Evolutionary conservation across 2,329 filamentous ascomycete species (phyloP), one percentile per base, ranked within the genome.

Genomic region (Clonostachys rhizophaga): DNA sequence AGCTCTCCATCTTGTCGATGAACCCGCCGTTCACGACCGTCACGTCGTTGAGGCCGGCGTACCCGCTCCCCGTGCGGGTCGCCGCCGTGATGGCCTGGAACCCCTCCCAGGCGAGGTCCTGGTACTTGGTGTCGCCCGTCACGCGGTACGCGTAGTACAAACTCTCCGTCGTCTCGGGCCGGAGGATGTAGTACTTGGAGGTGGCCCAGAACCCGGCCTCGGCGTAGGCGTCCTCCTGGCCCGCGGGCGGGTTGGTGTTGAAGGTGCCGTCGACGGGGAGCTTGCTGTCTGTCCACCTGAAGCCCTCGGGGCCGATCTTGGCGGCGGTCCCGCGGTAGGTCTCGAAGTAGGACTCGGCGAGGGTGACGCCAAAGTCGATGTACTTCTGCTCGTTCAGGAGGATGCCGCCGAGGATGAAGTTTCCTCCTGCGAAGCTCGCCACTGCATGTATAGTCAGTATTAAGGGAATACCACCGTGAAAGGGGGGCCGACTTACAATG

Each of bases 61-160:
- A 95, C 8, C 87, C 90, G 18, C 78, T 83, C 7, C 79, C 80
- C 0, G 78, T 79, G 20, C 77, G 69, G 52, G 46, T 35, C 5
- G 41, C 42, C 14, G 18, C 42, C n/a, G 35, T 34, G 60, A 95
- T 86, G 24, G 76, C 76, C 35, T 78, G 59, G 64, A 92, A 94
- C 1, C 83, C 89, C 39, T 86, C 79, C 88, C 89, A 95, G 6
- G 86, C 86, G 84, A 87, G 91, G 50, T 92, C 85, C 62, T 89
- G 86, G 65, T 91, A 95, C 68, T 82, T 86, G 34, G 69, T 54
- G 50, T 92, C 78, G 5, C 86, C 84, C 1, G 90, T 95, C 1
- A 86, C 79, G 44, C 89, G 83, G 71, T 88, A 95, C 3, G 90
- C 88, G 64, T 95, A 94, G 74, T 95, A 95, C 64, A 85, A 85